Percentiles rank a stretch among this genome's conserved stretches.
Conservation (phyloP, 2,329 filamentous ascomycete genomes). For the Chalaropsis ovoidea region DNA sequence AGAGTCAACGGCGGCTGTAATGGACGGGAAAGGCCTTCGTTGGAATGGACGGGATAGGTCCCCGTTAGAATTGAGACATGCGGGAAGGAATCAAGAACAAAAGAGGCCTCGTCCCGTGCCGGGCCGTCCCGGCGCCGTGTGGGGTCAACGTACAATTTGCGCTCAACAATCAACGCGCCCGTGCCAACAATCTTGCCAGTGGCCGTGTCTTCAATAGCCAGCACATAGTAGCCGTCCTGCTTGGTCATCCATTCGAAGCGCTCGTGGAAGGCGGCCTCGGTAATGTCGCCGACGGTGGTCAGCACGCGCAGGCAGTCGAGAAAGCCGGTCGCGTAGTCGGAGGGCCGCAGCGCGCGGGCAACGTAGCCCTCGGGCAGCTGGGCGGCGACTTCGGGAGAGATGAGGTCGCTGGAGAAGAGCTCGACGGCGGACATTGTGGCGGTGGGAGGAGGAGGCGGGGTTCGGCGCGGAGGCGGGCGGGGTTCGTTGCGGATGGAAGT, state of each 20-base stretch:
- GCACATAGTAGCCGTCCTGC: conserved; percentile 71
- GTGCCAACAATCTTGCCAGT: conserved; percentile 70
- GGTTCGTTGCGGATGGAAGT: no score
- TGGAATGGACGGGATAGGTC: background rate
- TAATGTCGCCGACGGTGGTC: conserved; percentile 84
- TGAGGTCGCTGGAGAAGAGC: conserved; percentile 64
- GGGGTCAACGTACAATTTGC: conserved; percentile 63
- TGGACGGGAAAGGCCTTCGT: no score
- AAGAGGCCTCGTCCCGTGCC: background rate
- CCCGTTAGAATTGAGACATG: background rate
- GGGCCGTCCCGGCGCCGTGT: background rate
- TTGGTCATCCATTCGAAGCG: conserved; percentile 73
- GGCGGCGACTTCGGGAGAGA: conserved; percentile 63
- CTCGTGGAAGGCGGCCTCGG: conserved; percentile 60
- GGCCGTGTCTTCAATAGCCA: conserved; percentile 66
- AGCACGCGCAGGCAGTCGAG: conserved; percentile 84
- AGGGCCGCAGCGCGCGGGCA: conserved; percentile 66
- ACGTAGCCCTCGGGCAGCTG: conserved; percentile 71
- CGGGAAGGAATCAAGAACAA: background rate
- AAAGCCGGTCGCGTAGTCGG: conserved; percentile 73
- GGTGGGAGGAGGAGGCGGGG: background rate
- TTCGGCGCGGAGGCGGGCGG: background rate
- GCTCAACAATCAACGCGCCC: conserved; percentile 80
- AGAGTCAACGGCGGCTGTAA: background rate
- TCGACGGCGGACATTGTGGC: conserved; percentile 17